Evolutionary conservation across 2,329 filamentous ascomycete genomes (phyloP).

Genomic region (Sporothrix curviconia): DNA sequence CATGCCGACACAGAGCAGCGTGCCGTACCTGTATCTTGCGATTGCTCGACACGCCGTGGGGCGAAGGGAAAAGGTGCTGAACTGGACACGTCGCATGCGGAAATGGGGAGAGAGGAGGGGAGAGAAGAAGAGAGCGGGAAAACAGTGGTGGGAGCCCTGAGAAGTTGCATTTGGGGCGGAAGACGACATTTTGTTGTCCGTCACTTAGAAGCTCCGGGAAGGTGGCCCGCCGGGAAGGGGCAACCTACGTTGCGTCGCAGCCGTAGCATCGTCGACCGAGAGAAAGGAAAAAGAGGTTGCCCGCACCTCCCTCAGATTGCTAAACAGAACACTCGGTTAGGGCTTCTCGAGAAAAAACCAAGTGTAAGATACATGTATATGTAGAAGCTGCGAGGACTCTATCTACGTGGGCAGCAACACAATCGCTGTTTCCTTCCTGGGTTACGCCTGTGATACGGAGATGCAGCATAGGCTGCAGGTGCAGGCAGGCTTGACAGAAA

Average conservation of each 20-base stretch:
- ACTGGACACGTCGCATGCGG: neutral
- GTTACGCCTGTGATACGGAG: neutral
- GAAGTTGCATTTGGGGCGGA: neutral
- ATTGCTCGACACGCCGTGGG: too few relatives aligned
- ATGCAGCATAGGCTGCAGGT: conserved; percentile 1
- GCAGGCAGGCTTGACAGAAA: conserved; percentile 2
- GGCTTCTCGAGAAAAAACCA: neutral
- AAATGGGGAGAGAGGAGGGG: neutral
- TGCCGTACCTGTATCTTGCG: neutral
- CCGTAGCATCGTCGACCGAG: neutral
- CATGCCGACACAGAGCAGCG: neutral
- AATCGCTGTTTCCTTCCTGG: conserved; percentile 4
- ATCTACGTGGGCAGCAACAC: neutral
- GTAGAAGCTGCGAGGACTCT: neutral
- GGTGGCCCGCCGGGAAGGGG: conserved; percentile 8
- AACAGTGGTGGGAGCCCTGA: too few relatives aligned
- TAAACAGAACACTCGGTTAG: neutral
- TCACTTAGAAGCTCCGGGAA: neutral
- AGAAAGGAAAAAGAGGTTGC: too few relatives aligned
- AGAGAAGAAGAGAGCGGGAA: neutral
- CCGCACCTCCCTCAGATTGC: neutral
- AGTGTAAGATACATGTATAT: too few relatives aligned
- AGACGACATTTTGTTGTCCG: neutral
- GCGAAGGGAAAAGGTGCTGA: neutral
- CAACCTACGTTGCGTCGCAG: conserved; percentile 1